A percentile compares a stretch with the other conserved stretches of the same genome.
phyloP scores from a whole-genome alignment of 2,329 filamentous ascomycete genomes.

The Epichloe festucae region DNA sequence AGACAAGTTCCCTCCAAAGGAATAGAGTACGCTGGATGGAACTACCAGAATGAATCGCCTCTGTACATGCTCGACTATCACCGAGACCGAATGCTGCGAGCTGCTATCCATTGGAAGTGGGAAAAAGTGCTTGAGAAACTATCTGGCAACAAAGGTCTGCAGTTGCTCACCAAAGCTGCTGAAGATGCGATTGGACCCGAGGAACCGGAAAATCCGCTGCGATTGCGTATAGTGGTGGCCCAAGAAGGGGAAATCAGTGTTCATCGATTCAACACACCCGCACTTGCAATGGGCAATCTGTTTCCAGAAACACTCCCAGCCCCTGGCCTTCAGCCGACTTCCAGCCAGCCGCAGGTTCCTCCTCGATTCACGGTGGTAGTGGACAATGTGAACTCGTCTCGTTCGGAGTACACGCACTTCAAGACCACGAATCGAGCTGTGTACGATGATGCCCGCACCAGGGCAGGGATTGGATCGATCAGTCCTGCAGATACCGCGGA shows the following conservation, averaged over 20 bases:
- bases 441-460: conserved; percentile 57
- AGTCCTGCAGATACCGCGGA: conserved; percentile 42
- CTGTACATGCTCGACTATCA: conserved; percentile 75
- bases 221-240: conserved; percentile 43
- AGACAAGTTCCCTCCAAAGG: conserved; percentile 25
- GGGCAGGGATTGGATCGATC: conserved; percentile 45
- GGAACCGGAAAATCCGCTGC: conserved; percentile 22
- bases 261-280: conserved; percentile 22
- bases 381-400: conserved; percentile 26
- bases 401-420: conserved; percentile 61
- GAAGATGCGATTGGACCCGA: conserved; percentile 23
- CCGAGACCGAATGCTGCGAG: conserved; percentile 60
- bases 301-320: conserved; percentile 43
- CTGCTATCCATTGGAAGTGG: conserved; percentile 46
- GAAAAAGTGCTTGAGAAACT: conserved; percentile 29
- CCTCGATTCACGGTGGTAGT: conserved; percentile 30
- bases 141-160: conserved; percentile 32
- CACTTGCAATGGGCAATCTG: conserved; percentile 35
- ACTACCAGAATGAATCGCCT: conserved; percentile 39
- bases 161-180: conserved; percentile 19
- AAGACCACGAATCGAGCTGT: conserved; percentile 68
- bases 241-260: conserved; percentile 33
- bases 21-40: conserved; percentile 35
- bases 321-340: conserved; percentile 18
- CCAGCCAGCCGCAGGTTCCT: conserved; percentile 13